phyloP scores from a whole-genome alignment of 179 eudicot species.

The Camellia oleifera region DNA sequence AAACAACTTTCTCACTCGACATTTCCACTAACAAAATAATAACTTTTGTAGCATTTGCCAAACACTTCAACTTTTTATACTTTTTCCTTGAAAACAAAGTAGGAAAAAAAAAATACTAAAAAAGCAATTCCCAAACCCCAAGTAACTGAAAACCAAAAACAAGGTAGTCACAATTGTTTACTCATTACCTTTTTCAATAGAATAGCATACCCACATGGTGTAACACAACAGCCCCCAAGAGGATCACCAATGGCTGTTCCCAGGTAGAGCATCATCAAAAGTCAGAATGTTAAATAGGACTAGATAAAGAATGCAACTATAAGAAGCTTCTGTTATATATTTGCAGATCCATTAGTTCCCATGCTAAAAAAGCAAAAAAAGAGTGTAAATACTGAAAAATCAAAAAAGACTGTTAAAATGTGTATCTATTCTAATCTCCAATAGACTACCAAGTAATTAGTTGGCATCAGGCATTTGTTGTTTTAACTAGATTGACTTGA shows the following conservation, averaged over 20 bases:
- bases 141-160: not conserved
- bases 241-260: slow-evolving; percentile 85
- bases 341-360: not conserved
- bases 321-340: not conserved
- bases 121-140: too few species aligned
- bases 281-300: slow-evolving; percentile 2
- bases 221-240: slow-evolving; percentile 92
- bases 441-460: not conserved
- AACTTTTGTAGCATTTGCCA: too few species aligned
- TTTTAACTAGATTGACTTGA: not conserved
- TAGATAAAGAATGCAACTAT: not conserved
- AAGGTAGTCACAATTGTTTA: not conserved
- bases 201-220: slow-evolving; percentile 85
- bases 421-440: not conserved
- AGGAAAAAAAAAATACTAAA: too few species aligned
- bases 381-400: not conserved
- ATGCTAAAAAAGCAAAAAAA: not conserved
- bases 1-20: too few species aligned
- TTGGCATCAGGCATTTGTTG: slow-evolving; percentile 6
- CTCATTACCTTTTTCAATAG: slow-evolving; percentile 74
- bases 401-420: not conserved
- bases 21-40: too few species aligned
- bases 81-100: too few species aligned
- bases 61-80: too few species aligned
- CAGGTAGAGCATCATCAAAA: not conserved